Percentiles rank a stretch among this genome's conserved stretches.
Conservation (phyloP, 2,329 filamentous ascomycete genomes). For the Cordyceps pruinosa region DNA sequence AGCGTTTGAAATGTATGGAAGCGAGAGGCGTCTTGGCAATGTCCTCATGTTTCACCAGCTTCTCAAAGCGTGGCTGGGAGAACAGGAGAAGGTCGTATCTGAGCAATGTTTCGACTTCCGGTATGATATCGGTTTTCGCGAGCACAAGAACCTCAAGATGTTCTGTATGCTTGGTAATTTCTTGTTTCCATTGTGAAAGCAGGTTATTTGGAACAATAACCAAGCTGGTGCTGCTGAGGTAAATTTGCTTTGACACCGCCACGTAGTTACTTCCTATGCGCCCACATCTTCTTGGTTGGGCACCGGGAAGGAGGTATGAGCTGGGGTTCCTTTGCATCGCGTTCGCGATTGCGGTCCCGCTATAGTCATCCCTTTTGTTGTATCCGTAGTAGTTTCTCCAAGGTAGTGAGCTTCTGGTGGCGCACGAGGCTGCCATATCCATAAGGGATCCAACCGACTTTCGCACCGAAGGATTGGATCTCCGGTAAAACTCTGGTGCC, state of each 20-base stretch:
- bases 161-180: constrained; percentile 71
- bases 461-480: constrained; percentile 31
- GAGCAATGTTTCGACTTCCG: constrained; percentile 50
- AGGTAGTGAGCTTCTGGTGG: constrained; percentile 60
- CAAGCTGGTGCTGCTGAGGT: constrained; percentile 62
- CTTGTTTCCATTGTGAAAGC: constrained; percentile 73
- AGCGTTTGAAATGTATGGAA: constrained; percentile 72
- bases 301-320: constrained; percentile 48
- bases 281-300: constrained; percentile 26
- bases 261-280: constrained; percentile 8
- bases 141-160: constrained; percentile 60
- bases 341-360: constrained; percentile 47
- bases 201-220: constrained; percentile 79
- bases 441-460: constrained; percentile 54
- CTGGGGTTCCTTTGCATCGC: constrained; percentile 53
- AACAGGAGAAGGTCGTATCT: constrained; percentile 73
- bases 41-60: constrained; percentile 34
- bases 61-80: constrained; percentile 65
- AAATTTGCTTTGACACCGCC: constrained; percentile 43
- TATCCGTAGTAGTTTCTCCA: constrained; percentile 62
- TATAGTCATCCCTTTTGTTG: constrained; percentile 35
- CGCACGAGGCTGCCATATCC: constrained; percentile 68
- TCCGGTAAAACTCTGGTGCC: constrained; percentile 55
- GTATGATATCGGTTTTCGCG: constrained; percentile 47
- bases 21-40: constrained; percentile 53